phyloP scores from a whole-genome alignment of 164 flowering plant genomes.

The Umbellularia californica region DNA sequence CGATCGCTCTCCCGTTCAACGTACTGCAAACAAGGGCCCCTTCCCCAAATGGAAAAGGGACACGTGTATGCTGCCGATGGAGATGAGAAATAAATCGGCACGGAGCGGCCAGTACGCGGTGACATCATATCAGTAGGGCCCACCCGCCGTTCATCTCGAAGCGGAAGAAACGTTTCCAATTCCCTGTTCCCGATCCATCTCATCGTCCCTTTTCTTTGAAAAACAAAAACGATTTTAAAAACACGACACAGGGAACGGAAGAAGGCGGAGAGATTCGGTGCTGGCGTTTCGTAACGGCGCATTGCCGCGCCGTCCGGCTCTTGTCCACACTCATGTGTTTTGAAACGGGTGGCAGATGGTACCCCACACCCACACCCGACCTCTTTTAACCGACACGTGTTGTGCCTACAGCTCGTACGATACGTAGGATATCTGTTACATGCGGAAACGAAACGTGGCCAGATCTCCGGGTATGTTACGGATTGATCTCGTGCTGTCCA shows the following conservation, averaged over 20 bases:
- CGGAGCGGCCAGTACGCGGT: constrained; percentile 41
- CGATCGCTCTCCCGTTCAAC: neutral
- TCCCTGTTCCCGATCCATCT: too few relatives aligned
- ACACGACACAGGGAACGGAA: too few relatives aligned
- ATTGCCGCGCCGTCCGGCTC: neutral
- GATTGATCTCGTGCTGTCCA: too few relatives aligned
- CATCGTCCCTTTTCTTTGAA: too few relatives aligned
- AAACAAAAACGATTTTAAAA: too few relatives aligned
- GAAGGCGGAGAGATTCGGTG: neutral
- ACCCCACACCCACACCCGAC: neutral
- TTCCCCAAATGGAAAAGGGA: constrained; percentile 5
- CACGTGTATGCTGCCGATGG: constrained; percentile 29
- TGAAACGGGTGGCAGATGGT: neutral
- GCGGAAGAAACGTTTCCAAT: neutral
- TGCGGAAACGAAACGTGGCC: too few relatives aligned
- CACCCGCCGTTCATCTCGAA: constrained; percentile 35
- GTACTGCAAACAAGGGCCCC: too few relatives aligned
- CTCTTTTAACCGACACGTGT: neutral
- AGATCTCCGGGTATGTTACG: too few relatives aligned
- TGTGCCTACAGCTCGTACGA: too few relatives aligned
- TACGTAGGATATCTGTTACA: too few relatives aligned
- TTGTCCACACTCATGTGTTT: neutral
- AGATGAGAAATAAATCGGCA: neutral
- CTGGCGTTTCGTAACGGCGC: constrained; percentile 1
- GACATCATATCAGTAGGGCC: constrained; percentile 31